phyloP scores from a whole-genome alignment of 805 yeast genomes.

The Nakazawaea populi region DNA sequence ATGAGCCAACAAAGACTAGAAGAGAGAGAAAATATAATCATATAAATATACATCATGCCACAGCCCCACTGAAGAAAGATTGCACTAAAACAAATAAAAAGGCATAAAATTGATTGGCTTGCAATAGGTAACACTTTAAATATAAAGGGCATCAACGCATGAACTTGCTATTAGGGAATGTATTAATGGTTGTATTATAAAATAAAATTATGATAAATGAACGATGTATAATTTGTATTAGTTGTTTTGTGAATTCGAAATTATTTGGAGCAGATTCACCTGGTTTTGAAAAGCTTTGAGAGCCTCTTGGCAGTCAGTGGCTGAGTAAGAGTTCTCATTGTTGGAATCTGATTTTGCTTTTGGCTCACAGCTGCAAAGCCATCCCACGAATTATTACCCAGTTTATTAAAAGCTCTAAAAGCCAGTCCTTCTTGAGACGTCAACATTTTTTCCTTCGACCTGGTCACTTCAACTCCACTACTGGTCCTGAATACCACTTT shows the following conservation, averaged over 20 bases:
- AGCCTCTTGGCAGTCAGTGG: constrained; percentile 12
- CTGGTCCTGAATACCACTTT: constrained; percentile 27
- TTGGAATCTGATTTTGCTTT: constrained; percentile 6
- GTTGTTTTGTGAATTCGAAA: not conserved
- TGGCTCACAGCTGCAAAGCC: constrained; percentile 4
- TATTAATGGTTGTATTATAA: too few species aligned
- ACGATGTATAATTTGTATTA: not conserved
- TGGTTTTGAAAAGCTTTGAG: constrained; percentile 23
- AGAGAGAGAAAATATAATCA: too few species aligned
- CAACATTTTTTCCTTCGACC: constrained; percentile 23
- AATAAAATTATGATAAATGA: too few species aligned
- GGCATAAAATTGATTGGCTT: too few species aligned
- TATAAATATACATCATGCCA: too few species aligned
- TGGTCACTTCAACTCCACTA: constrained; percentile 11
- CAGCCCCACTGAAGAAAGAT: too few species aligned
- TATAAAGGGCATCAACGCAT: too few species aligned
- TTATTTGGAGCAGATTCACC: constrained; percentile 6
- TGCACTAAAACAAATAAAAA: too few species aligned
- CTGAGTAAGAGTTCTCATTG: constrained; percentile 8
- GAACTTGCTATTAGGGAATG: not conserved
- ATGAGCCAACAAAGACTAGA: too few species aligned
- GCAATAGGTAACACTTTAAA: too few species aligned
- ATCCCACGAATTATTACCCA: constrained; percentile 2
- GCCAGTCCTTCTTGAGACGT: constrained; percentile 32
- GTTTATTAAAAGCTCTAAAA: constrained; percentile 21